phyloP scores from a whole-genome alignment of 2,329 filamentous ascomycete species.

The Harringtonia aguacate region DNA sequence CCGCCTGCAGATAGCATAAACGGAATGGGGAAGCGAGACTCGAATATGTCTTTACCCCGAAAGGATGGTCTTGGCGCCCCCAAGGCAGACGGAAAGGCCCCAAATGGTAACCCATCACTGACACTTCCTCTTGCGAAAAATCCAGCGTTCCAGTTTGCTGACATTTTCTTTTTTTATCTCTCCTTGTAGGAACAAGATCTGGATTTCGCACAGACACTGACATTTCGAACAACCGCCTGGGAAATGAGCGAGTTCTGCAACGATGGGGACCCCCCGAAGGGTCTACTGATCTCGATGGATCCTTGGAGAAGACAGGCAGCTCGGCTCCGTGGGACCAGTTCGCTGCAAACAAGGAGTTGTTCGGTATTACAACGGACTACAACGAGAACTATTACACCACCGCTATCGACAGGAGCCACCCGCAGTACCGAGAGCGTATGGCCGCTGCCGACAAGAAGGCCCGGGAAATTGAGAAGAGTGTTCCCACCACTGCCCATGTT shows the following conservation, averaged over 20 bases:
- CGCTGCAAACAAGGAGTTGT: slow-evolving; percentile 74
- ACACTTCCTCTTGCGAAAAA: slow-evolving; percentile 2
- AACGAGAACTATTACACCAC: slow-evolving; percentile 95
- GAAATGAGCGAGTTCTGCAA: slow-evolving; percentile 66
- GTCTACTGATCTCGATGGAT: slow-evolving; percentile 53
- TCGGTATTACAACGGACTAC: slow-evolving; percentile 82
- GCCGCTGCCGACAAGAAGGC: slow-evolving; percentile 76
- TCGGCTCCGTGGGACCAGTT: slow-evolving; percentile 80
- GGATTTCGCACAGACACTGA: slow-evolving; percentile 80
- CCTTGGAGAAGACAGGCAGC: slow-evolving; percentile 51
- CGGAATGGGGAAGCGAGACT: slow-evolving; percentile 18
- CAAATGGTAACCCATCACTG: slow-evolving; percentile 30
- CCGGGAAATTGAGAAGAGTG: slow-evolving; percentile 75
- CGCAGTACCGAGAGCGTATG: slow-evolving; percentile 66
- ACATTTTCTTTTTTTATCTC: neutral
- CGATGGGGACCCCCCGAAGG: slow-evolving; percentile 70
- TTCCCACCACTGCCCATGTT: slow-evolving; percentile 67
- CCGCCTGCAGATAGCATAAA: slow-evolving; percentile 18
- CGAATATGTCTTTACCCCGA: slow-evolving; percentile 22
- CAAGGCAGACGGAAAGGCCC: slow-evolving; percentile 24
- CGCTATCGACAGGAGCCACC: slow-evolving; percentile 71
- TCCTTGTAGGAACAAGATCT: slow-evolving; percentile 53
- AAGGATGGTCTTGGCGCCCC: slow-evolving; percentile 19
- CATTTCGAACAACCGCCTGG: slow-evolving; percentile 64
- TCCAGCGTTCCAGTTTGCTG: neutral